Base-by-base conservation (phyloP, 164 flowering plant genomes). In the Akebia trifoliata region DNA sequence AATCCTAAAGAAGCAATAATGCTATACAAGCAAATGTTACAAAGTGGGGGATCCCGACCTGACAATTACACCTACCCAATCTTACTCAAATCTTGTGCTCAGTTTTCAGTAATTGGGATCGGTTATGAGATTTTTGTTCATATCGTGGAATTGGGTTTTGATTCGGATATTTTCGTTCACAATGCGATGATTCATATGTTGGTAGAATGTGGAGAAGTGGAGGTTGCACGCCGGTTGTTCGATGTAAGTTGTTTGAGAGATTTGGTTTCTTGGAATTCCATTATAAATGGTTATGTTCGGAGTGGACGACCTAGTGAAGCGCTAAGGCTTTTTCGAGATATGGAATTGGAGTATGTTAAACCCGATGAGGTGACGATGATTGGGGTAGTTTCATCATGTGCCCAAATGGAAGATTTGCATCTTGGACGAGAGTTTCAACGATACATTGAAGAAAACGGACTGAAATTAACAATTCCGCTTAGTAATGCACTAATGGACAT, bases 401-500 rank as follows among this genome's bases (percentile, higher is more conserved):
- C 52, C 10, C 61, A 57, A 24, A 21, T 46, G 39, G 61, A 43
- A 32, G 42, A 57, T 35, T 57, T 45, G 51, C 4, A 29, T 31
- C 61, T 57, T 20, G 61, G 61, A 21, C 35, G 18, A 46, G 61
- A 57, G 20, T 68, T 80, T 49, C 85, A 78, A 66, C 40, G 22
- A 0, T 67, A 56, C 35, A 68, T 84, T 53, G 57, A 61, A 34
- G 76, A 69, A 22, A 57, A 66, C 35, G 71, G 69, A 38, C 25
- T 81, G 57, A 64, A 60, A 14, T 53, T 73, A 60, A 78, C 74
- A 5, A 40, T 72, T 14, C 70, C 78, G 0, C 78, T 80, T 36
- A 62, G 65, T 17, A 84, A 81, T 74, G 78, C 80, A 0, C 66
- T 84, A 3, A 68, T 81, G 75, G 85, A 57, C 22, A 57, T 57